These are phyloP conservation scores for Elsinoe perseae DNA, from an alignment of 2,329 filamentous ascomycete genomes.

Conservation along the genomic window DNA sequence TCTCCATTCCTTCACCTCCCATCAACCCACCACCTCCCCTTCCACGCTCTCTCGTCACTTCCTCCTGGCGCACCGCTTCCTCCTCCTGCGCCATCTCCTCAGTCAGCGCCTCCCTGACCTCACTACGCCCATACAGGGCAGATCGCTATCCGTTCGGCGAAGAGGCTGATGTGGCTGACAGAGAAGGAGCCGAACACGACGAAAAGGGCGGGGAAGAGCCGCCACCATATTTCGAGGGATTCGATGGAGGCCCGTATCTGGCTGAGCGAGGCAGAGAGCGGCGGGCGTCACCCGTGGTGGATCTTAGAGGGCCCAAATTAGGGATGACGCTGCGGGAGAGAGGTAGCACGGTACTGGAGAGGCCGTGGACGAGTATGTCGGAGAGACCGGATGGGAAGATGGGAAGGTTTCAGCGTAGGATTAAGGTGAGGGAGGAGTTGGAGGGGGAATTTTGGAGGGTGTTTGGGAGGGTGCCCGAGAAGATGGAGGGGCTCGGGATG, in stretches of 20 bases:
- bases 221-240: background rate
- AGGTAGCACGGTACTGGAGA: background rate
- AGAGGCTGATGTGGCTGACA: background rate
- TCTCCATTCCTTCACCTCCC: background rate
- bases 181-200: background rate
- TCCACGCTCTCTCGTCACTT: background rate
- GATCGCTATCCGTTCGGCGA: background rate
- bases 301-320: background rate
- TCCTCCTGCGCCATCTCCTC: slow-evolving; percentile 4
- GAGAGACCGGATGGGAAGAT: background rate
- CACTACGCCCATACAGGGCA: slow-evolving; percentile 1
- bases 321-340: background rate
- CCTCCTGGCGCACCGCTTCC: background rate
- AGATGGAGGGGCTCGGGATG: slow-evolving; percentile 4
- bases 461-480: slow-evolving; percentile 2
- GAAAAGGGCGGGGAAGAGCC: background rate
- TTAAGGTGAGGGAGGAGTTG: slow-evolving; percentile 12
- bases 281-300: background rate
- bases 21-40: background rate
- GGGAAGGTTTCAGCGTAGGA: background rate
- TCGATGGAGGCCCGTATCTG: background rate
- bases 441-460: slow-evolving; percentile 9
- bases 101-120: background rate
- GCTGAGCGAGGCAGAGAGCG: background rate
- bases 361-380: slow-evolving; percentile 1